Evolutionary conservation across 257 asterid species (phyloP), one percentile per base, ranked within the genome.

Genomic region (Penstemon davidsonii): DNA sequence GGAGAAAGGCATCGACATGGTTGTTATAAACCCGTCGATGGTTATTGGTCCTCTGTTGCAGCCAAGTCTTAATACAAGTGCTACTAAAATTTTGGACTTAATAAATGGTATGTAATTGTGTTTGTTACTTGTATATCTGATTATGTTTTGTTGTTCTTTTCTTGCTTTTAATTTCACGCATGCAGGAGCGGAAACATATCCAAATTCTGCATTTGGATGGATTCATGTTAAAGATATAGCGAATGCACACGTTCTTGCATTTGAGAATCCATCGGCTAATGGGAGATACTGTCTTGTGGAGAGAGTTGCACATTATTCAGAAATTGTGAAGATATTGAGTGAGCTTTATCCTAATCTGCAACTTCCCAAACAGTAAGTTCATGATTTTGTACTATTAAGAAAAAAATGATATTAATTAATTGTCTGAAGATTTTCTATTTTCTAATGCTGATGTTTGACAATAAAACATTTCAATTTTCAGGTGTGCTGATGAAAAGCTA

Each of bases 11-110:
- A 75, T 83, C 12, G 76, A 83, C 69, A 62, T 83, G 88, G 83
- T 80, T 41, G 33, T 67, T 36, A 73, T 83, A 60, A 83, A 83
- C 72, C 88, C 88, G 5, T 76, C 88, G 40, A 72, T 83, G 85
- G 87, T 83, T 55, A 71, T 80, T 50, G 87, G 87, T 67, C 83
- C 85, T 62, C 77, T 83, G 6, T 72, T 83, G 67, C 85, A 83
- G 71, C 88, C 83, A 49, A 75, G 80, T 45, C 77, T 83, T 55
- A 83, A 83, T 62, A 83, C 83, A 5, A 83, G 88, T 46, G 71
- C 83, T 63, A 78, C 82, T 78, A 72, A 51, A 18, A 64, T 83
- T 57, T 70, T 83, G 73, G 72, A 73, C 68, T 37, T 83, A 45
- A 60, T 80, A 44, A 25, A 25, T 25, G 33, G 33, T 25, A 25